Conservation (phyloP, 129 eudicot genomes). For the Pseudognaphalium luteoalbum region DNA sequence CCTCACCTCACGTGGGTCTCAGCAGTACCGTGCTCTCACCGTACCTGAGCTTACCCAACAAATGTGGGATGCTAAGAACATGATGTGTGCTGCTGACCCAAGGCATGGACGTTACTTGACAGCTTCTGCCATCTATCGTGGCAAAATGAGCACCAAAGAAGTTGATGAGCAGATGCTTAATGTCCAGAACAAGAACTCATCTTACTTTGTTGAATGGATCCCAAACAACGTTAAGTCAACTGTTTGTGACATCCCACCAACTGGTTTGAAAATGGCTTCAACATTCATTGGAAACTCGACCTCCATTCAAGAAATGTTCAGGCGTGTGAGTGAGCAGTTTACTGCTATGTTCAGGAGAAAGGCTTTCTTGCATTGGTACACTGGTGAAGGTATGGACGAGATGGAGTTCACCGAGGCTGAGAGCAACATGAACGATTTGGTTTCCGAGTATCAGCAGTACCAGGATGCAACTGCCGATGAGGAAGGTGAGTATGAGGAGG, state of each 20-base stretch:
- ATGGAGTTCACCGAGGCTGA: constrained; percentile 76
- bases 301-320: constrained; percentile 70
- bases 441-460: constrained; percentile 65
- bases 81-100: constrained; percentile 88
- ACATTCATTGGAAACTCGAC: constrained; percentile 69
- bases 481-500: constrained; percentile 57
- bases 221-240: constrained; percentile 68
- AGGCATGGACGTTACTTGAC: constrained; percentile 71
- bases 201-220: constrained; percentile 69
- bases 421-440: constrained; percentile 67
- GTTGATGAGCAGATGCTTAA: constrained; percentile 71
- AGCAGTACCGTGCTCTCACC: constrained; percentile 58
- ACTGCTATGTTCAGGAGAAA: constrained; percentile 72
- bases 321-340: constrained; percentile 70
- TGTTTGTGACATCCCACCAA: constrained; percentile 69
- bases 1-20: constrained; percentile 66
- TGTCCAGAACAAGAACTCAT: constrained; percentile 67
- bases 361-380: constrained; percentile 76
- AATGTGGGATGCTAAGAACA: constrained; percentile 83
- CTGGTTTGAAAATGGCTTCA: constrained; percentile 59
- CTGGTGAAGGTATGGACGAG: constrained; percentile 73
- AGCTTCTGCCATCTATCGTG: constrained; percentile 76
- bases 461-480: constrained; percentile 75
- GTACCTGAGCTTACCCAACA: constrained; percentile 81
- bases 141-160: constrained; percentile 79